These are phyloP conservation scores for Ceriops tagal DNA, from an alignment of 345 rosid species.

Conservation along the genomic window DNA sequence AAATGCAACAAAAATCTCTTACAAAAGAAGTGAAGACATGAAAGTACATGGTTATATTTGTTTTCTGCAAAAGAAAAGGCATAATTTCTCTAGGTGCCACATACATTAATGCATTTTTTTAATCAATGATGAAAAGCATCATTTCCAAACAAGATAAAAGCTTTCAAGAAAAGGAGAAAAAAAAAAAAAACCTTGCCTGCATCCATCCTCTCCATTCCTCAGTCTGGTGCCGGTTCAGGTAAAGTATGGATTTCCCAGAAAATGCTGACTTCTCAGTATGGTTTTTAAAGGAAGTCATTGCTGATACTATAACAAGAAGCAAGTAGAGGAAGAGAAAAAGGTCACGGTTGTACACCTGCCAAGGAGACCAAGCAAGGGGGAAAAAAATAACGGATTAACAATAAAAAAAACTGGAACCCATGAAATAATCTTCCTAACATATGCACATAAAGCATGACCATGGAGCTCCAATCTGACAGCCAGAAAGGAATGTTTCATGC, in stretches of 20 bases:
- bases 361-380: slow-evolving; percentile 25
- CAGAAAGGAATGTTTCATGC: slow-evolving; percentile 2
- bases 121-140: slow-evolving; percentile 19
- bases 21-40: no score
- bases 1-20: neutral
- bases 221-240: slow-evolving; percentile 94
- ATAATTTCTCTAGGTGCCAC: no score
- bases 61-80: neutral
- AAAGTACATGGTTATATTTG: neutral
- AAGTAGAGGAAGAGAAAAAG: slow-evolving; percentile 84
- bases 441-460: neutral
- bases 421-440: neutral
- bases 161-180: neutral
- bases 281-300: slow-evolving; percentile 82
- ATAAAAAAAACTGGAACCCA: neutral
- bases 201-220: slow-evolving; percentile 99
- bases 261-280: slow-evolving; percentile 74
- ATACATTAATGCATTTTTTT: no score
- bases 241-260: slow-evolving; percentile 71
- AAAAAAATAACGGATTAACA: slow-evolving; percentile 15
- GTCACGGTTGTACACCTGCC: slow-evolving; percentile 90
- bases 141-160: neutral
- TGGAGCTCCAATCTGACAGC: neutral
- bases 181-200: slow-evolving; percentile 66
- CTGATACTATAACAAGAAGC: slow-evolving; percentile 82